Base-by-base conservation (phyloP, 257 asterid genomes). In the Rauvolfia tetraphylla region DNA sequence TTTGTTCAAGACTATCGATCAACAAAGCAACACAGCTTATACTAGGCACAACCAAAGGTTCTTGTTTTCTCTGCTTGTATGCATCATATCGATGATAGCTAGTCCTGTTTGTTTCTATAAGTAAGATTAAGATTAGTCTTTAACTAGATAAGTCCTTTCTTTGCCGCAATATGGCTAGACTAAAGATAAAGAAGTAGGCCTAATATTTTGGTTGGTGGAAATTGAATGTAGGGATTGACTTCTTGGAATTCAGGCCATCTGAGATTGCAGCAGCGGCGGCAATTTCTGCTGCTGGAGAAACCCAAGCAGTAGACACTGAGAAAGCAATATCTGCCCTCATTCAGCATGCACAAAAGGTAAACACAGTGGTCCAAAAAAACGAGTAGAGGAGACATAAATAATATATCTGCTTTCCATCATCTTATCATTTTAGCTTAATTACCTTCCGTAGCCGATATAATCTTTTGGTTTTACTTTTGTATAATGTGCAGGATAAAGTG, bases 181-280 rank as follows among this genome's bases (percentile, higher is more conserved):
- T 38, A 54, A 51, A 27, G 42, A 38, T 36, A 56, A 56, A 31
- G 56, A 39, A 71, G 25, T 27, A 31, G 38, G 36, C 27, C 70
- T 72, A 61, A 56, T 62, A 36, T 3, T 61, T 71, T 23, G 70
- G 36, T 81, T 34, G 75, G 74, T 76, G 81, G 80, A 73, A 80
- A 82, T 80, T 75, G 59, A 83, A 72, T 80, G 82, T 85, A 85
- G 89, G 83, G 76, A 81, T 76, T 68, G 76, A 85, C 22, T 81
- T 83, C 78, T 76, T 85, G 82, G 86, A 80, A 71, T 85, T 75
- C 83, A 83, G 70, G 81, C 84, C 87, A 44, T 85, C 89, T 85
- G 89, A 78, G 70, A 81, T 85, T 56, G 87, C 89, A 72, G 85
- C 87, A 78, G 89, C 89, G 5, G 87, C 79, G 66, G 85, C 89